Percentiles rank a stretch among this genome's conserved stretches.
phyloP scores from a whole-genome alignment of 2,329 filamentous ascomycete species.

The Fusarium miscanthi region DNA sequence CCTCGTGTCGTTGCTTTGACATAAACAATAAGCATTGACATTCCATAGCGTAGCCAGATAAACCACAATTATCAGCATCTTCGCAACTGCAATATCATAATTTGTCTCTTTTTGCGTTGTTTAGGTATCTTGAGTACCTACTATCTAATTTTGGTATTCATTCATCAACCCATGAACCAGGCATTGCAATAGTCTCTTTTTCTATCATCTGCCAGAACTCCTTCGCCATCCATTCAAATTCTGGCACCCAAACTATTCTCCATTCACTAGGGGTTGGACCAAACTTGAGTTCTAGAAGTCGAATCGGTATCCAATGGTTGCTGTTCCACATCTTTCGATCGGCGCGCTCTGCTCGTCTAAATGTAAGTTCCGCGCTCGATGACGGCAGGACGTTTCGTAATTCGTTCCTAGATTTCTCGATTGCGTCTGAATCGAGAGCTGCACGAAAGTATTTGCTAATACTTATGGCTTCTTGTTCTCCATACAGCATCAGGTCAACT shows the following conservation, averaged over 20 bases:
- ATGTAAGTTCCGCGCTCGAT: neutral
- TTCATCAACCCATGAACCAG: constrained; percentile 44
- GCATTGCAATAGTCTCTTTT: constrained; percentile 25
- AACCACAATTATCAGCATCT: neutral
- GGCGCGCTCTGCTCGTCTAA: neutral
- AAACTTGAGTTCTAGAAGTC: constrained; percentile 31
- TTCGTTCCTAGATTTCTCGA: constrained; percentile 5
- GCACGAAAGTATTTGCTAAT: neutral
- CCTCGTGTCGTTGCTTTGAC: neutral
- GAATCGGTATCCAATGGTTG: constrained; percentile 40
- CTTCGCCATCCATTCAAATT: constrained; percentile 44
- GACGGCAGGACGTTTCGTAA: constrained; percentile 9
- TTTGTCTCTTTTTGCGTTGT: neutral
- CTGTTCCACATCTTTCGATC: neutral
- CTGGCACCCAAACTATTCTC: constrained; percentile 40
- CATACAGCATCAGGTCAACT: constrained; percentile 42
- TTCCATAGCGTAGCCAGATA: neutral
- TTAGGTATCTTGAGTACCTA: neutral
- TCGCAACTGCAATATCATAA: neutral
- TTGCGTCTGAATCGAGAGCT: constrained; percentile 35
- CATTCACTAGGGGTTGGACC: constrained; percentile 30
- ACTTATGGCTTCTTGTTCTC: constrained; percentile 12
- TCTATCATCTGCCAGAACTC: constrained; percentile 45
- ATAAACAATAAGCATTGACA: neutral
- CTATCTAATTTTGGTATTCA: neutral